Conservation (phyloP, 2,329 filamentous ascomycete species). For the Fragosphaeria purpurea region DNA sequence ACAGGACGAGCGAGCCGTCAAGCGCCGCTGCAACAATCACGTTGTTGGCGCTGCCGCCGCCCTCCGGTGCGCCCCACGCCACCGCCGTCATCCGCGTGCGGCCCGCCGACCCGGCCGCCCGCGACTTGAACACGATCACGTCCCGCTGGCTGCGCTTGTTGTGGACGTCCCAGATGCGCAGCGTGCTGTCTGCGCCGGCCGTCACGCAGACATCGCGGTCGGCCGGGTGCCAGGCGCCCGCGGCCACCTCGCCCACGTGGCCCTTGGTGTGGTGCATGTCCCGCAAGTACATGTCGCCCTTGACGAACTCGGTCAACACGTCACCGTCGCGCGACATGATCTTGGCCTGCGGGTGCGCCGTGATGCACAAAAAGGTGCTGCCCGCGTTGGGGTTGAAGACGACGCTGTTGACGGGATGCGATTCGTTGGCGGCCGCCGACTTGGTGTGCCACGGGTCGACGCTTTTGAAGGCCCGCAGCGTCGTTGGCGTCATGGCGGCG, state of each 20-base stretch:
- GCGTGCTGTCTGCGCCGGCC: constrained; percentile 85
- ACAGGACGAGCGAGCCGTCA: constrained; percentile 87
- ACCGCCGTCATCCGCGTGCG: constrained; percentile 91
- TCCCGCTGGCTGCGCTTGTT: constrained; percentile 83
- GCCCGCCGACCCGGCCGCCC: constrained; percentile 75
- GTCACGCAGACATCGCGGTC: constrained; percentile 80
- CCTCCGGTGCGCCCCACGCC: constrained; percentile 67
- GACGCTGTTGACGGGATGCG: constrained; percentile 78
- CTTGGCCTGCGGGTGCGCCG: constrained; percentile 82
- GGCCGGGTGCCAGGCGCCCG: constrained; percentile 82
- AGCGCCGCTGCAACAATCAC: constrained; percentile 73
- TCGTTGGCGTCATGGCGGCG: constrained; percentile 88
- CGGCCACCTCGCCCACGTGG: constrained; percentile 84
- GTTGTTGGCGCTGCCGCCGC: constrained; percentile 57
- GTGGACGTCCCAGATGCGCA: constrained; percentile 96
- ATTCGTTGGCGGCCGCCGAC: constrained; percentile 59
- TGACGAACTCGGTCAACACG: constrained; percentile 76
- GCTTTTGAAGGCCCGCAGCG: constrained; percentile 84
- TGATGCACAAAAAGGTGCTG: constrained; percentile 72
- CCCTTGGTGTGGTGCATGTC: constrained; percentile 98
- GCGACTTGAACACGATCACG: constrained; percentile 92
- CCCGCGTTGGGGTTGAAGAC: constrained; percentile 79
- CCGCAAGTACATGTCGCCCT: constrained; percentile 95
- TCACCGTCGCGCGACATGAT: constrained; percentile 86
- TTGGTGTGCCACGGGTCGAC: constrained; percentile 80